Base-by-base conservation (phyloP, 345 rosid genomes). In the Schrenkiella parvula region DNA sequence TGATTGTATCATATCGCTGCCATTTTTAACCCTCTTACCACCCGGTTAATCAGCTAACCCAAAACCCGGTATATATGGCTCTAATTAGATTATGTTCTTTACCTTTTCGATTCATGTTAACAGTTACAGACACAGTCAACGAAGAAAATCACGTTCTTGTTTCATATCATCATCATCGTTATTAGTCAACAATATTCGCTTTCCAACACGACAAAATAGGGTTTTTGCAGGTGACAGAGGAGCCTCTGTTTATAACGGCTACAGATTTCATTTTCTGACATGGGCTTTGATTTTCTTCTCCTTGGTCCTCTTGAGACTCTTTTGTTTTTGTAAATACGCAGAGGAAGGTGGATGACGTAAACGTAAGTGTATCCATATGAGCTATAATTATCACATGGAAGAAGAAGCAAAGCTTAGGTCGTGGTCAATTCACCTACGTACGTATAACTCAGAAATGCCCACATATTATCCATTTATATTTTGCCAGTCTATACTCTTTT, bases 361-460 rank as follows among this genome's bases (percentile, higher is more conserved):
- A 31, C 48, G 59, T 35, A n/a, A n/a, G 9, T 43, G 8, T 39
- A 39, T 39, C 17, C 44, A 39, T 37, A 46, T 35, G 23, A 1
- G 59, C 66, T 68, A 34, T 70, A 46, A 71, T 14, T 13, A 41
- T 71, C 69, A 51, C 61, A 71, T 71, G 68, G 62, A 37, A 61
- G 58, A 39, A 60, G 13, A 59, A 48, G 61, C 57, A 71, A 25
- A 50, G 32, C 34, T 21, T 8, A 38, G 34, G 68, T n/a, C n/a
- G n/a, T n/a, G n/a, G n/a, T 71, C 61, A 52, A 71, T 61, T 51
- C 60, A 51, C n/a, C n/a, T n/a, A n/a, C 53, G 69, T 71, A 71
- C 75, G 39, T 70, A 10, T 60, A 26, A 71, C 41, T 37, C 15
- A 26, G 59, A 37, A 23, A 71, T 52, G 57, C 29, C 22, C 55